Evolutionary conservation across 768 basidiomycete genomes (phyloP), one percentile per base, ranked within the genome.

Genomic region (Pholiota molesta): DNA sequence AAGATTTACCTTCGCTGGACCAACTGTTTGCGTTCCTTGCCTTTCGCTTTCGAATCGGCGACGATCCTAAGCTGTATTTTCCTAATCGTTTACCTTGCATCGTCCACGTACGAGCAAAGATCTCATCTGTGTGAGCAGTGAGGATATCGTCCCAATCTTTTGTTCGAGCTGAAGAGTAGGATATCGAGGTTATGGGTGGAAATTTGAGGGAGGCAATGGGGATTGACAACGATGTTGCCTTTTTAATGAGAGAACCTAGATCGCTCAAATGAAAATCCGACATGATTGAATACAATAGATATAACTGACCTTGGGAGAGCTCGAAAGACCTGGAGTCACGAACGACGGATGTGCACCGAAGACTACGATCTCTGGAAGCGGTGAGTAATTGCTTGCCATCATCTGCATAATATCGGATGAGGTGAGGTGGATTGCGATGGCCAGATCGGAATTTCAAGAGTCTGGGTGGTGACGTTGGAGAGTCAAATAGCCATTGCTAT

Each of bases 71-170:
- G 14, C 79, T 84, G 69, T 90, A 82, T 68, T 91, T 89, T 6
- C 97, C 97, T 8, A 93, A 69, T 55, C 86, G 83, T 77, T 97
- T 97, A 65, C 88, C 86, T 61, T 85, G 79, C 73, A 94, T 91
- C 3, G 87, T 88, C 97, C 97, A 99, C 21, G 94, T 90, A 37
- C 97, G 83, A 1, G 91, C 91, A 59, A 89, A 83, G 3, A 85
- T 81, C 67, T 97, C 95, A 52, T 94, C 93, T 1, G 84, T 78
- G 72, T 98, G 96, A 0, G 87, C 86, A n/a, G 96, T 95, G 5
- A 99, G 73, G 47, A 99, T 89, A 69, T 99, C 95, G 70, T 99
- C 97, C 97, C 97, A 99, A 65, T 99, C 96, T 73, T 95, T 97
- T 9, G 92, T 83, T 28, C 95, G 85, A 0, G 89, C 81, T 0